Percentiles rank a stretch among this genome's conserved stretches.
Evolutionary conservation across 345 rosid species (phyloP).

Genomic region (Anacardium occidentale): DNA sequence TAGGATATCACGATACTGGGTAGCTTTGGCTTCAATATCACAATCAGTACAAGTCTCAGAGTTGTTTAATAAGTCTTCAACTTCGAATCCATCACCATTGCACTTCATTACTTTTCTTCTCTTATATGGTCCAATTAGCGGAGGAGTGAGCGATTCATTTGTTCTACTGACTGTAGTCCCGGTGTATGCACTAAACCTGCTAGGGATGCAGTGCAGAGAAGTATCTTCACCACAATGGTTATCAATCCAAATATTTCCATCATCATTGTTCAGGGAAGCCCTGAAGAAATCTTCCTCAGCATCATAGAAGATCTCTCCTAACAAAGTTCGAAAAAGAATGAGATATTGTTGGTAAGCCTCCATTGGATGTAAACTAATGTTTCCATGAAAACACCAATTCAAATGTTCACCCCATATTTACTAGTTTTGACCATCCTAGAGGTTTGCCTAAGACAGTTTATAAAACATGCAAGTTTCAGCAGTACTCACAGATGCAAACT

Average conservation of each 20-base stretch:
- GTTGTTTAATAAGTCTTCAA: constrained; percentile 35
- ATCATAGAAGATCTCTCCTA: constrained; percentile 86
- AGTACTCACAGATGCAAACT: neutral
- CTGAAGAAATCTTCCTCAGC: constrained; percentile 58
- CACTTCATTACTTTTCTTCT: constrained; percentile 66
- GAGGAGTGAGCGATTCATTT: constrained; percentile 64
- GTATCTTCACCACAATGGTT: constrained; percentile 34
- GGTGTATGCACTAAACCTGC: constrained; percentile 37
- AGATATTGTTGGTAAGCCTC: constrained; percentile 1
- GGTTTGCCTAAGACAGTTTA: neutral
- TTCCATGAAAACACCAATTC: neutral
- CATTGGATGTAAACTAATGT: too few species aligned
- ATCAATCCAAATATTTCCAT: constrained; percentile 29
- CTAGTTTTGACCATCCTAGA: neutral
- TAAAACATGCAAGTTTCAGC: neutral
- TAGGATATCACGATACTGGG: constrained; percentile 65
- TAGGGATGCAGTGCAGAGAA: constrained; percentile 36
- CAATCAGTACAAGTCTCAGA: constrained; percentile 34
- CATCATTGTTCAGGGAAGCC: constrained; percentile 32
- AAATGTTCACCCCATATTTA: neutral
- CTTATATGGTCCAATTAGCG: constrained; percentile 68
- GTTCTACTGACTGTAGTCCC: constrained; percentile 27
- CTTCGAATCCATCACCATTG: constrained; percentile 45
- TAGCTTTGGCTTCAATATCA: constrained; percentile 48
- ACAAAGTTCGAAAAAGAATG: constrained; percentile 21